Evolutionary conservation across 2,329 filamentous ascomycete species (phyloP).

Genomic region (Microdochium bolleyi): DNA sequence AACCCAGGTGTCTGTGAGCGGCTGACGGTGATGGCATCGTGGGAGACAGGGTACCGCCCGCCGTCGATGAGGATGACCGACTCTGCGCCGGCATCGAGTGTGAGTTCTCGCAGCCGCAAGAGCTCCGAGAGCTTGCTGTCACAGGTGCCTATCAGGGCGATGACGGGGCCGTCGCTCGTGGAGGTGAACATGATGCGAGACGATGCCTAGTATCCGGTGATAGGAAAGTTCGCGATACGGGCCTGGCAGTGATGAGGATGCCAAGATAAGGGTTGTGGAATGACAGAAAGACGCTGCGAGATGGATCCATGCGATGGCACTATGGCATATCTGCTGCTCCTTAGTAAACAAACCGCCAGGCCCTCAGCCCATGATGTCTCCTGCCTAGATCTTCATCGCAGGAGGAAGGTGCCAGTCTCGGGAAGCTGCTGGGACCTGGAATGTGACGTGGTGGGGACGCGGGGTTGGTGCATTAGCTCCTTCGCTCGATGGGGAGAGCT

Average conservation of each 20-base stretch:
- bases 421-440: background rate
- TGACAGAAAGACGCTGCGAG: no score
- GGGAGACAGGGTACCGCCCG: constrained; percentile 33
- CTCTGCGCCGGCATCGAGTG: constrained; percentile 21
- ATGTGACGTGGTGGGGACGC: background rate
- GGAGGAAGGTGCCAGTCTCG: background rate
- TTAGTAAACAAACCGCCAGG: no score
- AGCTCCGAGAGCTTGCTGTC: constrained; percentile 57
- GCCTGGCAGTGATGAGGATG: background rate
- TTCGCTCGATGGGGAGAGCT: background rate
- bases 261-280: no score
- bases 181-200: background rate
- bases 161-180: constrained; percentile 13
- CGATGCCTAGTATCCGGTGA: background rate
- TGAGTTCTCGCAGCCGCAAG: constrained; percentile 39
- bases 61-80: constrained; percentile 45
- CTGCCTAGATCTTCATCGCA: no score
- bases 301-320: no score
- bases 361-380: background rate
- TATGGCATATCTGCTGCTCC: no score
- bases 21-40: constrained; percentile 37
- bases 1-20: constrained; percentile 31
- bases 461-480: background rate
- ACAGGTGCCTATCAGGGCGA: constrained; percentile 51
- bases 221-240: background rate